Percentiles rank a stretch among this genome's conserved stretches.
Evolutionary conservation across 1,284 basidiomycete genomes (phyloP).

Genomic region (Spongispora temasekensis): DNA sequence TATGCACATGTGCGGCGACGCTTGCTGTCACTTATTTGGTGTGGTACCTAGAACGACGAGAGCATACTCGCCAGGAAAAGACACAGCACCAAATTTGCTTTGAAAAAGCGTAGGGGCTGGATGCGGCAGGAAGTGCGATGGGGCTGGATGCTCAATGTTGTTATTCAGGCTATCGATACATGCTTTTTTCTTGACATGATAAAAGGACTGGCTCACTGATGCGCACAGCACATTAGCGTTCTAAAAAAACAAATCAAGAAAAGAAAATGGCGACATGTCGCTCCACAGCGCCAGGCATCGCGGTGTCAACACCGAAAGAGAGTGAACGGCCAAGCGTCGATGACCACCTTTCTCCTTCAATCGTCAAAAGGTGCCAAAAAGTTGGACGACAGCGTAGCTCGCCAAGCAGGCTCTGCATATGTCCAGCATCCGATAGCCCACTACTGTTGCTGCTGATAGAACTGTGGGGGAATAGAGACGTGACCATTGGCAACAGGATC

Average conservation of each 20-base stretch:
- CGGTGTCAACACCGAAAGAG: constrained; percentile 6
- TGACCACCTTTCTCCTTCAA: neutral
- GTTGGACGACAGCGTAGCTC: neutral
- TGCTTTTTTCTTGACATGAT: constrained; percentile 1
- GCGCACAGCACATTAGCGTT: constrained; percentile 16
- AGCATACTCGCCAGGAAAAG: constrained; percentile 23
- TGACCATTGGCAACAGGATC: constrained; percentile 23
- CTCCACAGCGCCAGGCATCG: constrained; percentile 19
- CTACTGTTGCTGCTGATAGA: constrained; percentile 6
- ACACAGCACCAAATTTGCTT: neutral
- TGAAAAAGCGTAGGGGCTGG: neutral
- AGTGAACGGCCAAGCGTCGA: constrained; percentile 10
- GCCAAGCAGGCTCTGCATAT: constrained; percentile 13
- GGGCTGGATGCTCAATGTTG: neutral
- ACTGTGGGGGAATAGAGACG: constrained; percentile 23
- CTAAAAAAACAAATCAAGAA: neutral
- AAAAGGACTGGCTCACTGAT: neutral
- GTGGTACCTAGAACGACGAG: constrained; percentile 56
- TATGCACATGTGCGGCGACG: constrained; percentile 58
- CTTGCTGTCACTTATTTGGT: constrained; percentile 56
- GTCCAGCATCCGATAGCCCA: constrained; percentile 5
- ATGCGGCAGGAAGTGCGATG: too few species aligned
- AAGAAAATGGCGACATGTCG: constrained; percentile 14
- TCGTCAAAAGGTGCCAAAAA: neutral
- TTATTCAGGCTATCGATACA: constrained; percentile 27